These are phyloP conservation scores for Euphorbia pulcherrima DNA, from an alignment of 345 rosid species.

Conservation along the genomic window DNA sequence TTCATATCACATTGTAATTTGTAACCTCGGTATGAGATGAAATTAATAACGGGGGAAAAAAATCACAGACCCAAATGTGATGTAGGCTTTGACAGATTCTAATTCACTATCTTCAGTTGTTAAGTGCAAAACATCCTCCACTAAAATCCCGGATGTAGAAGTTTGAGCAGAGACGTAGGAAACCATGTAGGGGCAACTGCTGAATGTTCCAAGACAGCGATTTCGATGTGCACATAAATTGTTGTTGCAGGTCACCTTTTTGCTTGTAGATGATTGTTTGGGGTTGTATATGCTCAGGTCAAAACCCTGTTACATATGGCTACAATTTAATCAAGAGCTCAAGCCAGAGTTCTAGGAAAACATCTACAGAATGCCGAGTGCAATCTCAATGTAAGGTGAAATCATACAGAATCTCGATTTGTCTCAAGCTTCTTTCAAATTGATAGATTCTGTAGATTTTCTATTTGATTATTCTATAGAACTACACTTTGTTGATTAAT, in stretches of 20 bases:
- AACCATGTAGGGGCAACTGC: slow-evolving; percentile 70
- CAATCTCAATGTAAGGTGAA: too few relatives aligned
- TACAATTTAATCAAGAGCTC: slow-evolving; percentile 13
- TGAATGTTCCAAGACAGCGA: slow-evolving; percentile 61
- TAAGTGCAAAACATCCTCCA: slow-evolving; percentile 78
- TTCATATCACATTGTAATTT: slow-evolving; percentile 31
- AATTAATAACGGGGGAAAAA: not conserved
- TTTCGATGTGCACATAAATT: slow-evolving; percentile 56
- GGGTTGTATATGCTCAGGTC: slow-evolving; percentile 71
- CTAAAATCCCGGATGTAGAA: slow-evolving; percentile 68
- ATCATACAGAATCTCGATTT: not conserved
- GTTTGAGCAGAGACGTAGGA: slow-evolving; percentile 84
- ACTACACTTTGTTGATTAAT: not conserved
- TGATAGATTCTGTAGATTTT: not conserved
- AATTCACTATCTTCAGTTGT: slow-evolving; percentile 41
- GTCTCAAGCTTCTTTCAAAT: not conserved
- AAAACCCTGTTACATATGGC: slow-evolving; percentile 45
- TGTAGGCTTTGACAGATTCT: slow-evolving; percentile 53
- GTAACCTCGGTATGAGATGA: slow-evolving; percentile 11
- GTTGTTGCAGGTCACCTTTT: slow-evolving; percentile 69
- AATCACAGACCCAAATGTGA: slow-evolving; percentile 62
- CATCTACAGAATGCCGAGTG: not conserved
- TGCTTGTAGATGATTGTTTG: slow-evolving; percentile 58
- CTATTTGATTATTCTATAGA: not conserved
- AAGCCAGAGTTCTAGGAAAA: not conserved